Conservation (phyloP, 2,329 filamentous ascomycete genomes). For the Chaetomiaceae sp. region DNA sequence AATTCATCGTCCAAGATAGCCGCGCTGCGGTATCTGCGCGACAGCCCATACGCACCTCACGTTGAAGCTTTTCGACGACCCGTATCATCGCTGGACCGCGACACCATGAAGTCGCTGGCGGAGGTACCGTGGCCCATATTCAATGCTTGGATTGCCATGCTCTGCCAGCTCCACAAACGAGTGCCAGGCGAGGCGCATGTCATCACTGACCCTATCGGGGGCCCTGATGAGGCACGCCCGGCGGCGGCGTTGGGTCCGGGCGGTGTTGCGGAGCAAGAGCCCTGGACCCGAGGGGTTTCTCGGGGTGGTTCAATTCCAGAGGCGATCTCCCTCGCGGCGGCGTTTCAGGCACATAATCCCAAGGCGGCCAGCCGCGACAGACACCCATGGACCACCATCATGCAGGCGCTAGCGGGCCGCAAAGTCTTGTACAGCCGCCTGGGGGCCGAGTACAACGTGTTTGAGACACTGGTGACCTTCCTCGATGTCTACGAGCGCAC, state of each 20-base stretch:
- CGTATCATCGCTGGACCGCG: constrained; percentile 21
- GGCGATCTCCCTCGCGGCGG: constrained; percentile 31
- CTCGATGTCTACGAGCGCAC: constrained; percentile 28
- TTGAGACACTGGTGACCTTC: constrained; percentile 29
- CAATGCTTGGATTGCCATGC: constrained; percentile 44
- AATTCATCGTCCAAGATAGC: constrained; percentile 43
- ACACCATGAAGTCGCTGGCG: constrained; percentile 9
- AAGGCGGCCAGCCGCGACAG: constrained; percentile 22
- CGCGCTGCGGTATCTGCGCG: constrained; percentile 39
- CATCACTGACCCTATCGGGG: not conserved
- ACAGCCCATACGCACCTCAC: constrained; percentile 8
- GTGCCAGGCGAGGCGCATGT: not conserved
- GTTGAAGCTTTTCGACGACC: constrained; percentile 2
- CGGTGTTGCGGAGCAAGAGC: not conserved
- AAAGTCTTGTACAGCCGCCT: constrained; percentile 28
- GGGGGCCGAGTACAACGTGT: constrained; percentile 25
- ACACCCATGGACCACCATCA: constrained; percentile 38
- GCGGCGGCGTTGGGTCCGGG: not conserved
- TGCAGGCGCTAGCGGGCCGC: constrained; percentile 33
- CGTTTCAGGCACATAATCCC: constrained; percentile 20
- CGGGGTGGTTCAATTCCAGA: constrained; percentile 20
- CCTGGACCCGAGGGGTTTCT: not conserved
- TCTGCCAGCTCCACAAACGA: constrained; percentile 32
- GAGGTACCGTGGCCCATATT: constrained; percentile 35
- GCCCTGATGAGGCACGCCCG: not conserved